Evolutionary conservation across 164 flowering plant species (phyloP), one percentile per base, ranked within the genome.

Genomic region (Echeveria elegans): DNA sequence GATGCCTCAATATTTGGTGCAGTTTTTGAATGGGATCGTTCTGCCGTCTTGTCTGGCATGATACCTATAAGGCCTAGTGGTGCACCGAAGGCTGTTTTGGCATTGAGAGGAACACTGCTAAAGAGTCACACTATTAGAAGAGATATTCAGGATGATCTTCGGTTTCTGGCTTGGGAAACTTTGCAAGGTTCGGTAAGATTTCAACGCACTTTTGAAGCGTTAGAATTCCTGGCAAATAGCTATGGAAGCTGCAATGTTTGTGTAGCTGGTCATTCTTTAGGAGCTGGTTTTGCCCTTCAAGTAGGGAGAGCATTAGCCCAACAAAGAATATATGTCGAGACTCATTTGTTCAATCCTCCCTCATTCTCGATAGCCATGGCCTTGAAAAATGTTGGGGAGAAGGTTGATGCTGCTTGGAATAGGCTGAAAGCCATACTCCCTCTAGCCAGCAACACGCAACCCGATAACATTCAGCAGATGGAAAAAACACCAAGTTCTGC

Each of bases 1-100:
- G 98, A 93, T 63, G 89, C 89, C n/a, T 93, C 98, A 6, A 84
- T 89, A 32, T 93, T 77, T 60, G 98, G 97, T 14, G 98, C 97
- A 45, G 68, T 93, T 50, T 71, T 93, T 8, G 98, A 90, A 76
- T 93, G 98, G 97, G 98, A 93, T 67, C 75, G 94, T n/a, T 56
- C 86, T 5, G 85, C 98, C 12, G n/a, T n/a, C n/a, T n/a, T n/a
- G n/a, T n/a, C n/a, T n/a, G 97, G 88, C 70, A 81, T 93, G 40
- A 75, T 90, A 31, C 73, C 88, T 6, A 76, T 87, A 21, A 80
- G 96, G 76, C 98, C 97, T 0, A 84, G 81, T 72, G 98, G 98
- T 48, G 97, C 97, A 10, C 98, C 98, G 29, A 80, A 79, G 64
- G 97, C 98, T 63, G 85, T 93, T 64, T 62, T 93, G 62, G 98